phyloP scores from a whole-genome alignment of 2,329 filamentous ascomycete genomes.

The Talaromyces sp. region DNA sequence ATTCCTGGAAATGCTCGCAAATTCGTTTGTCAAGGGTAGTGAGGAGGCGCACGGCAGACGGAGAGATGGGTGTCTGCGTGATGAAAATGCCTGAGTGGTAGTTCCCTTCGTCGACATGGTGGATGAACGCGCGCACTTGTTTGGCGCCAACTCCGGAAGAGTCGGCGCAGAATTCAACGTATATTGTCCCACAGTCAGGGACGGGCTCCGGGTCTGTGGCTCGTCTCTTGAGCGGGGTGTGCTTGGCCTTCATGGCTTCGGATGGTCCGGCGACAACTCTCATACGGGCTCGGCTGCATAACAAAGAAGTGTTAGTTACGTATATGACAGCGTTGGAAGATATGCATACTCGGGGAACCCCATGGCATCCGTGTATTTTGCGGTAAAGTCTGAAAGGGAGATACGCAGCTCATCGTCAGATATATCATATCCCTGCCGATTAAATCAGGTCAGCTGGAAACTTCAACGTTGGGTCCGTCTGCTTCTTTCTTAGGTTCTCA shows the following conservation, averaged over 20 bases:
- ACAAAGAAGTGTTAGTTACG: background rate
- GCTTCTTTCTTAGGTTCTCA: slow-evolving; percentile 1
- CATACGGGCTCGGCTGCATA: slow-evolving; percentile 69
- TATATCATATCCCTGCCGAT: slow-evolving; percentile 78
- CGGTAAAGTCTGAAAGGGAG: slow-evolving; percentile 73
- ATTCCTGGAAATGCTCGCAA: slow-evolving; percentile 93
- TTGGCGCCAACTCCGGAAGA: slow-evolving; percentile 73
- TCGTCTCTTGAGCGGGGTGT: slow-evolving; percentile 66
- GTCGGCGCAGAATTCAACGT: slow-evolving; percentile 85
- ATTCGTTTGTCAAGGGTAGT: slow-evolving; percentile 69
- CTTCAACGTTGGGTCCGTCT: background rate
- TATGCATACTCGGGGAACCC: slow-evolving; percentile 68
- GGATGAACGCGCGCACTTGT: slow-evolving; percentile 85
- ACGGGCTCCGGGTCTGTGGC: slow-evolving; percentile 61
- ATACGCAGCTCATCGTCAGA: slow-evolving; percentile 85
- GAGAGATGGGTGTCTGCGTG: slow-evolving; percentile 73
- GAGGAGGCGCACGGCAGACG: slow-evolving; percentile 82
- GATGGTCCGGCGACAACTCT: slow-evolving; percentile 83
- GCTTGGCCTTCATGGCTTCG: slow-evolving; percentile 76
- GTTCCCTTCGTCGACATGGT: slow-evolving; percentile 71
- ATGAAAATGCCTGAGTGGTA: slow-evolving; percentile 90
- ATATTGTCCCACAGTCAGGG: slow-evolving; percentile 78
- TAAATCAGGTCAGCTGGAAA: slow-evolving; percentile 1
- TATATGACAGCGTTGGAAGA: background rate
- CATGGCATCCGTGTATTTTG: slow-evolving; percentile 64